These are phyloP conservation scores for Berkeleyomyces rouxiae DNA, from an alignment of 2,329 filamentous ascomycete species.

Conservation along the genomic window DNA sequence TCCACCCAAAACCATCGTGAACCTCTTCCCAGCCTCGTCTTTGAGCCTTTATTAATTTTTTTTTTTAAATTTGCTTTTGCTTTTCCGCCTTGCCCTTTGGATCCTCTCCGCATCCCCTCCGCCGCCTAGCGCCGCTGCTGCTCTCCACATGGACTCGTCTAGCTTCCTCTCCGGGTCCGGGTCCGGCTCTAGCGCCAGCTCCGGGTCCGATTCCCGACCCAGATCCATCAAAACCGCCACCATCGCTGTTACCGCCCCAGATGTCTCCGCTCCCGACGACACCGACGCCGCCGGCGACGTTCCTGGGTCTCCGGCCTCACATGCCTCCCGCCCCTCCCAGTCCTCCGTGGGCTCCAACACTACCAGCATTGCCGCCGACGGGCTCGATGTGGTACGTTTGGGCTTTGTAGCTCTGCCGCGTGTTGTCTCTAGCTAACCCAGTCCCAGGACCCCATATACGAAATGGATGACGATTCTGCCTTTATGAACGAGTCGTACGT, in stretches of 20 bases:
- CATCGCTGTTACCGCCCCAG: neutral
- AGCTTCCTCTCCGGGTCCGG: neutral
- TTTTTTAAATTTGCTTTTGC: neutral
- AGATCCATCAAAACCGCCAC: neutral
- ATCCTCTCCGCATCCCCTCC: neutral
- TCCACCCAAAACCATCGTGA: neutral
- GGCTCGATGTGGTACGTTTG: slow-evolving; percentile 11
- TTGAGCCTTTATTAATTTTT: neutral
- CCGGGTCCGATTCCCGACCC: neutral
- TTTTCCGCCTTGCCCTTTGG: neutral
- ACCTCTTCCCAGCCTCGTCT: neutral
- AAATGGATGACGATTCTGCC: slow-evolving; percentile 9
- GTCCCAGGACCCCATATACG: slow-evolving; percentile 6
- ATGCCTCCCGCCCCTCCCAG: slow-evolving; percentile 3
- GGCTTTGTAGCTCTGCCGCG: neutral
- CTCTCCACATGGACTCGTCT: neutral
- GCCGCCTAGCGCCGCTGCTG: neutral
- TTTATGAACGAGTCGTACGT: slow-evolving; percentile 9
- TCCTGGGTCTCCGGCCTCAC: neutral
- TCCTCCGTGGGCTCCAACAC: slow-evolving; percentile 6
- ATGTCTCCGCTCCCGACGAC: neutral
- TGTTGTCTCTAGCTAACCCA: neutral
- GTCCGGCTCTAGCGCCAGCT: neutral
- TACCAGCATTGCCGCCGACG: slow-evolving; percentile 7
- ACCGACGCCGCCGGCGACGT: neutral